These are phyloP conservation scores for Trichoderma erinaceum DNA, from an alignment of 495 filamentous ascomycete species.

Conservation along the genomic window DNA sequence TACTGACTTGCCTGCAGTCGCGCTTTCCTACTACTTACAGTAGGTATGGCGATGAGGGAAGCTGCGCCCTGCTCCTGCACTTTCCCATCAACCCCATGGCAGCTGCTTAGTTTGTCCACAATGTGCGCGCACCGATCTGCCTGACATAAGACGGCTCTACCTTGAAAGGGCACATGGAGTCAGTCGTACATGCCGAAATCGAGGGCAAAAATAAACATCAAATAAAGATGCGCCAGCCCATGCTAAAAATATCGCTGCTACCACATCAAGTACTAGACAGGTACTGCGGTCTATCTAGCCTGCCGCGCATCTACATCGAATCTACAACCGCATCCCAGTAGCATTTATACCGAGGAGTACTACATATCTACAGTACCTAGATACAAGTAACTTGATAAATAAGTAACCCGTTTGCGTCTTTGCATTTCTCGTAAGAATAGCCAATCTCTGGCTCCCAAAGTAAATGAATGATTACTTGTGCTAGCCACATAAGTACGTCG, in stretches of 20 bases:
- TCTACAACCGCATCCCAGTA: neutral
- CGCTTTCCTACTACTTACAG: too few species aligned
- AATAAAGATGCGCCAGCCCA: neutral
- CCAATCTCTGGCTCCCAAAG: too few species aligned
- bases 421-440: too few species aligned
- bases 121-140: neutral
- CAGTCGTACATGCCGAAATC: neutral
- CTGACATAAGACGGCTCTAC: too few species aligned
- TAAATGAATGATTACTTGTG: too few species aligned
- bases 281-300: neutral
- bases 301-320: neutral
- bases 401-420: too few species aligned
- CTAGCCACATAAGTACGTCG: too few species aligned
- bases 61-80: neutral
- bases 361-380: too few species aligned
- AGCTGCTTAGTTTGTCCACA: constrained; percentile 7
- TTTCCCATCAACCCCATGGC: neutral
- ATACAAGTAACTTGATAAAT: too few species aligned
- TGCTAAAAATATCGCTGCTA: neutral
- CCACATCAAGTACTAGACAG: neutral
- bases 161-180: neutral
- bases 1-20: too few species aligned
- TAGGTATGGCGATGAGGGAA: too few species aligned
- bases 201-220: neutral
- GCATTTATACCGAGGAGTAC: too few species aligned